Percentiles rank a stretch among this genome's conserved stretches.
phyloP scores from a whole-genome alignment of 495 filamentous ascomycete species.

The Xylaria bambusicola region DNA sequence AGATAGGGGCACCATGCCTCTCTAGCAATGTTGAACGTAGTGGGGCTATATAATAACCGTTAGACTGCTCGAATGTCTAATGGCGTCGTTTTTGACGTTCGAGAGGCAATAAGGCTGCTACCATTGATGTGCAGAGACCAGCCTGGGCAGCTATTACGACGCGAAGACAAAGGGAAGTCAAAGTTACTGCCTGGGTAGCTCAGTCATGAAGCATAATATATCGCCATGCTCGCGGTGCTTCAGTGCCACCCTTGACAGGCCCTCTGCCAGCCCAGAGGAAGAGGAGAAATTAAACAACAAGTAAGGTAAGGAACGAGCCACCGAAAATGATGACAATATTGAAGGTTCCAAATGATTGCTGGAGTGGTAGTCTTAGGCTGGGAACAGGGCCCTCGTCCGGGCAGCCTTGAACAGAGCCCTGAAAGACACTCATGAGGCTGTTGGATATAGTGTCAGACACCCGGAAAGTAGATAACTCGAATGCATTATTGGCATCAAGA shows the following conservation, averaged over 20 bases:
- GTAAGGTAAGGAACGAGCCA: neutral
- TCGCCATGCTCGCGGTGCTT: neutral
- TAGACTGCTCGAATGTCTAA: too few relatives aligned
- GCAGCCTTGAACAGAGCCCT: too few relatives aligned
- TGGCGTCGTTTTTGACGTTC: too few relatives aligned
- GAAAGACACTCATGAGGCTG: too few relatives aligned
- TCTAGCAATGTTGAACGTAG: too few relatives aligned
- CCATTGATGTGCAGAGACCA: neutral
- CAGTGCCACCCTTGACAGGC: neutral
- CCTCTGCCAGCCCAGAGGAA: slow-evolving; percentile 7
- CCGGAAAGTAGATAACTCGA: too few relatives aligned
- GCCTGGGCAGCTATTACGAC: neutral
- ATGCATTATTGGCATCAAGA: too few relatives aligned
- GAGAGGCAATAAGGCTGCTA: slow-evolving; percentile 2
- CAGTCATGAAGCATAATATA: neutral
- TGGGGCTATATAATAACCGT: too few relatives aligned
- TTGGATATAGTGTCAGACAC: too few relatives aligned
- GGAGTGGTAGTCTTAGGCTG: neutral
- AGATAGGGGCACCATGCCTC: neutral
- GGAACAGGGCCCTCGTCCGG: too few relatives aligned
- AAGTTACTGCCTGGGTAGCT: neutral
- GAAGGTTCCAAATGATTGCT: neutral
- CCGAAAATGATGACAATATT: neutral
- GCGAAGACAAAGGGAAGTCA: neutral
- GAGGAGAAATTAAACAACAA: neutral